Conservation (phyloP, 2,329 filamentous ascomycete genomes). For the Coccinonectria pachysandricola region DNA sequence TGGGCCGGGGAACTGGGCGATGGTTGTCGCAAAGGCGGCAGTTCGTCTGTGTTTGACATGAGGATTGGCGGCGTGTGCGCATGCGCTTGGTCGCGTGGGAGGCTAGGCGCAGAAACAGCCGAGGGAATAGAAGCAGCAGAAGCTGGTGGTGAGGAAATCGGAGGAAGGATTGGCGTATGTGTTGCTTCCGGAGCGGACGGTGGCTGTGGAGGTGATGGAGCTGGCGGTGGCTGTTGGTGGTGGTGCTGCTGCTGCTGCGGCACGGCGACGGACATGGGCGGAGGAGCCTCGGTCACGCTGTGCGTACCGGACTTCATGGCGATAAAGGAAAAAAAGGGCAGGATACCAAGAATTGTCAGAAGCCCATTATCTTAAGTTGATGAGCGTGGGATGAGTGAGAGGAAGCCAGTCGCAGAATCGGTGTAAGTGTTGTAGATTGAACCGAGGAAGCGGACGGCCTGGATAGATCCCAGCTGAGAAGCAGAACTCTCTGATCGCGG, state of each 20-base stretch:
- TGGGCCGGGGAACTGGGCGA: conserved; percentile 18
- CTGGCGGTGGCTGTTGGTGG: conserved; percentile 15
- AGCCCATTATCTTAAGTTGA: conserved; percentile 14
- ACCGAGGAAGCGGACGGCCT: too few species aligned
- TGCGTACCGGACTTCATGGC: conserved; percentile 30
- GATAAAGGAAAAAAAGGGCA: conserved; percentile 7
- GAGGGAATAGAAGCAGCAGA: conserved; percentile 16
- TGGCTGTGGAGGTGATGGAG: conserved; percentile 17
- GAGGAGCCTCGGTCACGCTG: conserved; percentile 24
- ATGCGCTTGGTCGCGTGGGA: too few species aligned
- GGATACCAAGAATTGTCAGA: conserved; percentile 13
- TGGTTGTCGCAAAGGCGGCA: conserved; percentile 18
- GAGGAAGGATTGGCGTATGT: conserved; percentile 15
- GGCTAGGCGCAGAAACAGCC: conserved; percentile 12
- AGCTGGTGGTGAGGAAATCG: conserved; percentile 18
- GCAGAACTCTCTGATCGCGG: too few species aligned
- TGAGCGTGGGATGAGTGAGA: not conserved
- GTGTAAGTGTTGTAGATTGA: not conserved
- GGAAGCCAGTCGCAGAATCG: not conserved
- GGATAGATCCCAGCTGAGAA: too few species aligned
- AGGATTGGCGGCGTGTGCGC: conserved; percentile 11
- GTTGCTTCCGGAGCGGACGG: conserved; percentile 16
- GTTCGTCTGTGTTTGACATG: conserved; percentile 16
- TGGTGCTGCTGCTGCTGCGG: conserved; percentile 10
- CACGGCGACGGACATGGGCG: conserved; percentile 10